Evolutionary conservation across 192 early-diverging fungal species (phyloP).

Genomic region (Diversispora epigaea): DNA sequence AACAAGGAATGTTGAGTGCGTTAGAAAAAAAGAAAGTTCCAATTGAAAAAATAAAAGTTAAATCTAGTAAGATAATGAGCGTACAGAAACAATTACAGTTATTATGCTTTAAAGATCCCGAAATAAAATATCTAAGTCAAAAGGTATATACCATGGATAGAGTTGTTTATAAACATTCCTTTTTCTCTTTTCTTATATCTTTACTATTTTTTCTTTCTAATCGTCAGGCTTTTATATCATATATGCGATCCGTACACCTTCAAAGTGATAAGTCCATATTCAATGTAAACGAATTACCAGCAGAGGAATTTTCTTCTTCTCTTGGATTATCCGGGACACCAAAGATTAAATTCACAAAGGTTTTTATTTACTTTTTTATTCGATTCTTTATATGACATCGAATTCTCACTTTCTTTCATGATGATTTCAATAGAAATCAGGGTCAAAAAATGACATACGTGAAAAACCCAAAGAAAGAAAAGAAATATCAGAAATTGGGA

Average conservation of each 20-base stretch:
- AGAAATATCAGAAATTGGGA: slow-evolving; percentile 39
- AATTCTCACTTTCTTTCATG: not conserved
- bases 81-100: slow-evolving; percentile 83
- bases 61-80: slow-evolving; percentile 76
- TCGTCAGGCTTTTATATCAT: slow-evolving; percentile 83
- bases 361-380: slow-evolving; percentile 22
- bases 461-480: slow-evolving; percentile 47
- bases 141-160: slow-evolving; percentile 51
- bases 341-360: slow-evolving; percentile 88
- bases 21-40: slow-evolving; percentile 78
- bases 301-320: slow-evolving; percentile 82
- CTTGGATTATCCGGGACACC: slow-evolving; percentile 95
- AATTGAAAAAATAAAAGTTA: slow-evolving; percentile 86
- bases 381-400: not conserved
- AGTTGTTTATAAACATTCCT: slow-evolving; percentile 5
- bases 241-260: slow-evolving; percentile 89
- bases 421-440: slow-evolving; percentile 41
- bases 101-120: slow-evolving; percentile 89
- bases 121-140: slow-evolving; percentile 96
- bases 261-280: slow-evolving; percentile 92
- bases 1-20: slow-evolving; percentile 73
- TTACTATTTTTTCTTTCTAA: not conserved
- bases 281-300: slow-evolving; percentile 81
- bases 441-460: slow-evolving; percentile 71
- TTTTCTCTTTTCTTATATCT: slow-evolving; percentile 1